Conservation (phyloP, 345 rosid genomes). For the rapeseed (Brassica napus) region DNA sequence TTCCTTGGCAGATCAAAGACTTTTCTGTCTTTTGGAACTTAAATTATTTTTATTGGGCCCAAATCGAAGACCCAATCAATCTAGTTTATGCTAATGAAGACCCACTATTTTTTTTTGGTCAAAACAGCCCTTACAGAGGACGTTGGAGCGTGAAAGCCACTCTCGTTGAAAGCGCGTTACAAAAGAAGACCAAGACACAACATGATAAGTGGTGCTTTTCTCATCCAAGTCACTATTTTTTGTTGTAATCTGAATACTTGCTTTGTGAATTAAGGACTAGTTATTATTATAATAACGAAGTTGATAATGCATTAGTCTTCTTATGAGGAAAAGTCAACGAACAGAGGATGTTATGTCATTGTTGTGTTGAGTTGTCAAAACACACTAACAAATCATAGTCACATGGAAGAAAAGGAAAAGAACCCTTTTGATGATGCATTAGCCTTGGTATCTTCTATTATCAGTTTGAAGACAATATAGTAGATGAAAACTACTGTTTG, state of each 20-base stretch:
- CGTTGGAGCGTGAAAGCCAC: slow-evolving; percentile 30
- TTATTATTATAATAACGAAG: not conserved
- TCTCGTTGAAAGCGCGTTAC: slow-evolving; percentile 20
- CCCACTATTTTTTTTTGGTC: not conserved
- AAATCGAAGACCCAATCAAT: not conserved
- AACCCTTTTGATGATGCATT: slow-evolving; percentile 26
- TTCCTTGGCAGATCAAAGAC: not conserved
- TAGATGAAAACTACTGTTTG: slow-evolving; percentile 23
- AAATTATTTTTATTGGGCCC: not conserved
- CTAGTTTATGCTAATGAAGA: not conserved
- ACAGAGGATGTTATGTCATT: slow-evolving; percentile 15
- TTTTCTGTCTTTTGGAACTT: not conserved
- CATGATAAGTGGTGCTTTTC: slow-evolving; percentile 6
- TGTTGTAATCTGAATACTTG: slow-evolving; percentile 12
- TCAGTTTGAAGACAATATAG: slow-evolving; percentile 28
- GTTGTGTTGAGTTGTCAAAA: slow-evolving; percentile 34
- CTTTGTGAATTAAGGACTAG: slow-evolving; percentile 15
- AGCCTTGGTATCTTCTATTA: slow-evolving; percentile 39
- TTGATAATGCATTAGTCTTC: not conserved
- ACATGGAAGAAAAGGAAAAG: slow-evolving; percentile 10
- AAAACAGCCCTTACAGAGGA: not conserved
- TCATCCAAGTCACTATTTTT: slow-evolving; percentile 20
- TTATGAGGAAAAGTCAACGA: slow-evolving; percentile 6
- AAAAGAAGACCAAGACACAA: not conserved
- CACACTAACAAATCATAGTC: slow-evolving; percentile 10